Evolutionary conservation across 805 yeast genomes (phyloP).

Genomic region (Metschnikowia shivogae): DNA sequence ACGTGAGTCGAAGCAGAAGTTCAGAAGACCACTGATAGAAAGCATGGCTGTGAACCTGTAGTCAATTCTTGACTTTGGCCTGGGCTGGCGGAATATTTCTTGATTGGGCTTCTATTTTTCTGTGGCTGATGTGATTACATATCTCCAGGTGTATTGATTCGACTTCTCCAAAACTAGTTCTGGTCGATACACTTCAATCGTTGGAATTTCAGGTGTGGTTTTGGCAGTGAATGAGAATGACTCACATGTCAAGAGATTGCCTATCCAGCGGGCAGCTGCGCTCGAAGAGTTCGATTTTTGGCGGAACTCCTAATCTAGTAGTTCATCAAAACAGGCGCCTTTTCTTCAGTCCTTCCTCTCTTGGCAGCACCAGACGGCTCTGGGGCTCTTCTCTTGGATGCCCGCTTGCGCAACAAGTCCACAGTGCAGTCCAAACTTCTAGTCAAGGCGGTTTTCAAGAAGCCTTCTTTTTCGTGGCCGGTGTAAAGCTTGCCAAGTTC

Average conservation of each 20-base stretch:
- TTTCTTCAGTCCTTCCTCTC: constrained; percentile 11
- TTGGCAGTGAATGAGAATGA: too few relatives aligned
- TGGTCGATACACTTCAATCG: too few relatives aligned
- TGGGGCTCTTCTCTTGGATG: constrained; percentile 7
- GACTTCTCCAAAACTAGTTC: too few relatives aligned
- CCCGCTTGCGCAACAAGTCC: not conserved
- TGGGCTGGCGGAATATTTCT: too few relatives aligned
- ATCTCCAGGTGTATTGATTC: too few relatives aligned
- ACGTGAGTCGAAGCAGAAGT: not conserved
- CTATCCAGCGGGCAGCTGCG: not conserved
- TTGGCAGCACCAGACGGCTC: constrained; percentile 7
- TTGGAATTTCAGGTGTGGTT: too few relatives aligned
- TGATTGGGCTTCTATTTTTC: too few relatives aligned
- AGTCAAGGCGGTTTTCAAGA: not conserved
- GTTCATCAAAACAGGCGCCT: constrained; percentile 18
- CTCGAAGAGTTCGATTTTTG: too few relatives aligned
- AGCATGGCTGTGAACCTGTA: too few relatives aligned
- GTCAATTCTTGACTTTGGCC: too few relatives aligned
- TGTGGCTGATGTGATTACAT: too few relatives aligned
- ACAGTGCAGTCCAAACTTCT: constrained; percentile 5
- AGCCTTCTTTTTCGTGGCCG: not conserved
- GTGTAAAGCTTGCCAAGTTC: not conserved
- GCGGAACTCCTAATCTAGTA: constrained; percentile 5
- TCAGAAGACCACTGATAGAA: not conserved
- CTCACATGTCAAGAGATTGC: too few relatives aligned